phyloP scores from a whole-genome alignment of 2,329 filamentous ascomycete genomes.

The Pseudocercospora cruenta region DNA sequence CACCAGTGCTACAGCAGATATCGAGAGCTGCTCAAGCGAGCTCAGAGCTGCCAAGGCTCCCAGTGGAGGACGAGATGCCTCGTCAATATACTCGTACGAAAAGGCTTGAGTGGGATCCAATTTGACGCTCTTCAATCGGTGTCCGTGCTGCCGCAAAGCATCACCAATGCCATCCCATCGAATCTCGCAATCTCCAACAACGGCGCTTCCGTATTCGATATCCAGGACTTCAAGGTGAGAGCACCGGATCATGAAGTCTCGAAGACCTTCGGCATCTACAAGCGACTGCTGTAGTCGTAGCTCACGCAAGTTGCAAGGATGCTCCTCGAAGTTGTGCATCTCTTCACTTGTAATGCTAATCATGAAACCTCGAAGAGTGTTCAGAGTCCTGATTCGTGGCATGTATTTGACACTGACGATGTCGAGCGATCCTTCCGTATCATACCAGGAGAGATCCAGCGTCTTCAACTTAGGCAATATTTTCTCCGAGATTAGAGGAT shows the following conservation, averaged over 20 bases:
- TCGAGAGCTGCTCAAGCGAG: constrained; percentile 7
- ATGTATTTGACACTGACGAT: neutral
- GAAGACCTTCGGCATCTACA: constrained; percentile 10
- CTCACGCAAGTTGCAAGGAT: neutral
- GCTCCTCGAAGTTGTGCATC: neutral
- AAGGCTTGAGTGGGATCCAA: constrained; percentile 7
- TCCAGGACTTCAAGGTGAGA: neutral
- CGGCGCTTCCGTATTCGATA: constrained; percentile 10
- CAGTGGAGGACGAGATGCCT: constrained; percentile 4
- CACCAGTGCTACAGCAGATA: constrained; percentile 2
- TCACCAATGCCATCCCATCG: constrained; percentile 8
- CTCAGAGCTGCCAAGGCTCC: neutral
- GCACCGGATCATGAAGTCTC: neutral
- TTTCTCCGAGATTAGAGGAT: neutral
- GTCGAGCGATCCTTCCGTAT: neutral
- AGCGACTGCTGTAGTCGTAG: neutral
- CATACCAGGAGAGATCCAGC: neutral
- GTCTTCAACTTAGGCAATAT: neutral
- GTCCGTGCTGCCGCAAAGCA: constrained; percentile 7
- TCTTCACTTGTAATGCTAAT: neutral
- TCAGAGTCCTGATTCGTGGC: neutral
- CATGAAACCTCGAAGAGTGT: neutral
- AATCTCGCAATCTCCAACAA: constrained; percentile 12
- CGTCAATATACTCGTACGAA: neutral
- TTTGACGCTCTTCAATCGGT: neutral